Conservation (phyloP, 2,329 filamentous ascomycete species). For the Aspergillus bombycis region DNA sequence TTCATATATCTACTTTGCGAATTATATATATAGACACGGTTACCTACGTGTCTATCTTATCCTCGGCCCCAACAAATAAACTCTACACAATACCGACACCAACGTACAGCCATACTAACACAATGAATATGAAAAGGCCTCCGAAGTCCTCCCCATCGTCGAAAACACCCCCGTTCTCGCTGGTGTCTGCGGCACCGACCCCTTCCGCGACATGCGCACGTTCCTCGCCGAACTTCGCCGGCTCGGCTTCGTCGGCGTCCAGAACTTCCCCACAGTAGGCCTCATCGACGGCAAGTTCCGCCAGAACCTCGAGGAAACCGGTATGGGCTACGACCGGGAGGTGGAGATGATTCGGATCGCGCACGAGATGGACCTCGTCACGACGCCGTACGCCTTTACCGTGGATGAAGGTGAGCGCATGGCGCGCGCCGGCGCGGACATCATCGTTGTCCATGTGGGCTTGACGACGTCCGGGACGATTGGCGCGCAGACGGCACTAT, state of each 20-base stretch:
- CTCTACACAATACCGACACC: background rate
- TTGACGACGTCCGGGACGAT: conserved; percentile 67
- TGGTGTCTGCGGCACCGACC: conserved; percentile 72
- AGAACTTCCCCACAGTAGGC: conserved; percentile 75
- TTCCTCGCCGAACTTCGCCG: conserved; percentile 65
- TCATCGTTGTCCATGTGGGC: conserved; percentile 71
- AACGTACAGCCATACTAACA: conserved; percentile 1
- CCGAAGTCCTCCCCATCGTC: conserved; percentile 68
- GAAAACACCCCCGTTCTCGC: conserved; percentile 67
- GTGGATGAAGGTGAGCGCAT: conserved; percentile 64
- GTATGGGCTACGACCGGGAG: conserved; percentile 69
- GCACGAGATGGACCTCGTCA: conserved; percentile 62
- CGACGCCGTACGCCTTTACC: conserved; percentile 71
- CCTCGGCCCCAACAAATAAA: background rate
- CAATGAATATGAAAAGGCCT: conserved; percentile 48
- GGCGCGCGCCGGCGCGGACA: conserved; percentile 66
- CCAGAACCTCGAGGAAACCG: conserved; percentile 70
- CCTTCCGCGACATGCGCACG: conserved; percentile 63
- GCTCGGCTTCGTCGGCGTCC: conserved; percentile 69
- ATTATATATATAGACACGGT: background rate
- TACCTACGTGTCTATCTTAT: background rate
- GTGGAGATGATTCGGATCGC: conserved; percentile 69
- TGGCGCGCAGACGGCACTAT: conserved; percentile 64
- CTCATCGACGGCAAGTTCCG: conserved; percentile 71
- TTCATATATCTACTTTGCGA: too few species aligned